Percentiles rank a stretch among this genome's conserved stretches.
These are phyloP conservation scores for Fusarium paranaense DNA, from an alignment of 2,329 filamentous ascomycete genomes.

Conservation along the genomic window DNA sequence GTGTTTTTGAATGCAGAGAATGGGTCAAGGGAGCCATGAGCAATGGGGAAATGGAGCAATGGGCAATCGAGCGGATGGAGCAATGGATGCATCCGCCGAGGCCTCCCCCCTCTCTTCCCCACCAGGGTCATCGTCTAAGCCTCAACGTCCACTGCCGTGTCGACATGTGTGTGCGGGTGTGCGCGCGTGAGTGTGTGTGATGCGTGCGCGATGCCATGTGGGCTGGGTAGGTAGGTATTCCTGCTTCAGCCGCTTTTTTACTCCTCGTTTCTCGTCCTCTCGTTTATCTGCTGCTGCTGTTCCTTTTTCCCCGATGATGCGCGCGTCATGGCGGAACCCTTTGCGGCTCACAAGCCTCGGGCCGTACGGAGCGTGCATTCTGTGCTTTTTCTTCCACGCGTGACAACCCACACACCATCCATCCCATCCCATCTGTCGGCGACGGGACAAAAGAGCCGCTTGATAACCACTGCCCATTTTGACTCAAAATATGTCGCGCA, in stretches of 20 bases:
- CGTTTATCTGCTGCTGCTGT: not conserved
- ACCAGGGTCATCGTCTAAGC: constrained; percentile 36
- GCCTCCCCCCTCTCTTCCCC: constrained; percentile 34
- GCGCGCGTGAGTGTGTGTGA: not conserved
- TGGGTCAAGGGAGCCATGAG: not conserved
- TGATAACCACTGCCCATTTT: constrained; percentile 6
- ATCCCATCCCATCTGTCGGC: constrained; percentile 6
- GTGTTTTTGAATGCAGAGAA: constrained; percentile 1
- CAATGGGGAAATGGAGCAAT: constrained; percentile 18
- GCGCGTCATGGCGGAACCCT: not conserved
- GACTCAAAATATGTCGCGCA: constrained; percentile 33
- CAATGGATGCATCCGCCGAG: constrained; percentile 34
- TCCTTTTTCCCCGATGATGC: not conserved
- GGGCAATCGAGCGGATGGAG: constrained; percentile 9
- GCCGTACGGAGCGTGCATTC: constrained; percentile 9
- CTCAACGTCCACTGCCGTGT: constrained; percentile 38
- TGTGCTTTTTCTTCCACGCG: not conserved
- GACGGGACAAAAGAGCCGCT: constrained; percentile 35
- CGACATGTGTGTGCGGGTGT: constrained; percentile 35
- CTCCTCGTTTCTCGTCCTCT: not conserved
- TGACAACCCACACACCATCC: constrained; percentile 1
- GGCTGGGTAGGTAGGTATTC: constrained; percentile 1
- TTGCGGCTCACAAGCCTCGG: constrained; percentile 10
- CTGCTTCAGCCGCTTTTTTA: not conserved
- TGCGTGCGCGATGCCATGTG: constrained; percentile 18